Base-by-base conservation (phyloP, 2,329 filamentous ascomycete species). In the Zymoseptoria passerinii region DNA sequence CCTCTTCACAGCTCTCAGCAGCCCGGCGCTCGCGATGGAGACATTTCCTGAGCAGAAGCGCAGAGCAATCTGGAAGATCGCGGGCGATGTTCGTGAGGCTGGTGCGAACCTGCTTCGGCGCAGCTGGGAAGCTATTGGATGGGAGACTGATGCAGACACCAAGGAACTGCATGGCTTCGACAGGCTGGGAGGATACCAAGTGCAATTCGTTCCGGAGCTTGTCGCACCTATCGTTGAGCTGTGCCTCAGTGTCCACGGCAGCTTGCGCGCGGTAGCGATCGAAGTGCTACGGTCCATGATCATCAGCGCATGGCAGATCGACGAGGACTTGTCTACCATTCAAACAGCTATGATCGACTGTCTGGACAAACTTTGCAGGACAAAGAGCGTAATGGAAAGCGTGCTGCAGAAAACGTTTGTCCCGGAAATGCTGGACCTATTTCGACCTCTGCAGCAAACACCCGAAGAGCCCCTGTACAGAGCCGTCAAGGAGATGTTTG, bases 221-320 rank as follows among this genome's bases (percentile, higher is more conserved):
- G 91, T 99, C 7, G 87, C 88, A 0, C 91, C 92, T 0, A 94
- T 97, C 54, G 89, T 97, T 23, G 90, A 95, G 73, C 81, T 99
- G 8, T 99, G 94, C 70, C 80, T 99, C 57, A 97, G 92, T 70
- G 91, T 97, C 3, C 94, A 99, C 66, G 90, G 95, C 72, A 92
- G 92, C 3, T 78, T 99, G 58, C 84, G 94, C 60, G 85, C 84
- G 63, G 94, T 95, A 73, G 94, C 92, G 0, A 91, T 96, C 28
- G 89, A 96, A 71, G 89, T 99, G 19, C 75, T 99, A 61, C 91
- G 96, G 72, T 95, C 91, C 2, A 99, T 99, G 94, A 95, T 99
- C 68, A 86, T 97, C 65, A 95, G 92, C 75, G 94, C 99, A 74
- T 99, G 94, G 94, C 92, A 91, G 16, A 75, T 99, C 63, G 96